phyloP scores from a whole-genome alignment of 164 flowering plant genomes.

The Tinospora cordifolia region DNA sequence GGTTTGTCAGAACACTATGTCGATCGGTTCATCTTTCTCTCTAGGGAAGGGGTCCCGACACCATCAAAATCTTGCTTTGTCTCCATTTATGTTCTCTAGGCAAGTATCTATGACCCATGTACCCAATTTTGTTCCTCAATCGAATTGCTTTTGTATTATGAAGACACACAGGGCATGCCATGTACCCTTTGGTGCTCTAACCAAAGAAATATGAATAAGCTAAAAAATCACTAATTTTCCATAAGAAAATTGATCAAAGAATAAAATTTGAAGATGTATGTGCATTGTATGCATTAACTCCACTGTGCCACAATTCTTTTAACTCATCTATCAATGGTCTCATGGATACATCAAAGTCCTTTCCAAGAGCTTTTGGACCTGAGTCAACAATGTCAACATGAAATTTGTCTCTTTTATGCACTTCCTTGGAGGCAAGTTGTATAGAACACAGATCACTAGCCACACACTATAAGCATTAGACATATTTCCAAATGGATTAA shows the following conservation, averaged over 20 bases:
- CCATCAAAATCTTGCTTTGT: background rate
- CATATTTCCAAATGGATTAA: background rate
- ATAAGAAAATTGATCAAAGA: background rate
- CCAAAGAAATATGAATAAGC: background rate
- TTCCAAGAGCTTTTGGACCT: background rate
- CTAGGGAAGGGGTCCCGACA: too few relatives aligned
- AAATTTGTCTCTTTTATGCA: background rate
- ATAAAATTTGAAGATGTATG: background rate
- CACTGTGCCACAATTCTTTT: background rate
- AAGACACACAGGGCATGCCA: background rate
- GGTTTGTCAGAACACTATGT: too few relatives aligned
- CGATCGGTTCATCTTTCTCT: too few relatives aligned
- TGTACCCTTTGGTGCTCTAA: background rate
- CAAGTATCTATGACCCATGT: background rate
- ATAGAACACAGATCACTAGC: background rate
- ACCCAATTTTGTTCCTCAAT: background rate
- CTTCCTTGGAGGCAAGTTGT: slow-evolving; percentile 4
- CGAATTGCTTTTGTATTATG: background rate
- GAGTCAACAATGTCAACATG: background rate
- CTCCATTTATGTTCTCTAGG: background rate
- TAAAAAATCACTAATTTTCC: slow-evolving; percentile 3
- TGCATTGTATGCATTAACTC: background rate
- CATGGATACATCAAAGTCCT: background rate
- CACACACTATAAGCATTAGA: background rate
- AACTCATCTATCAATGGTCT: background rate